Base-by-base conservation (phyloP, 306 rosid species). In the Arachis stenosperma region DNA sequence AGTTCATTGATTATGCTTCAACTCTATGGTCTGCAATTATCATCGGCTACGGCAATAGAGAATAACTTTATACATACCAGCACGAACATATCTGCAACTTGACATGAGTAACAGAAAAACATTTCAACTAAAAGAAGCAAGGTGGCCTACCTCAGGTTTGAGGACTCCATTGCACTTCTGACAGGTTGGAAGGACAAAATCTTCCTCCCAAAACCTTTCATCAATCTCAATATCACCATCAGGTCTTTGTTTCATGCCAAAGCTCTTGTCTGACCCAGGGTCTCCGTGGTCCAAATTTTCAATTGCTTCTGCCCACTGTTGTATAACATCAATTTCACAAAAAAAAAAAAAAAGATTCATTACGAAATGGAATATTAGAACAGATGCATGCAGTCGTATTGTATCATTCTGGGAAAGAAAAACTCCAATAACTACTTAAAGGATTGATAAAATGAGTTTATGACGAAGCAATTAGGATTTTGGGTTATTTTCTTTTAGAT, bases 211-310 rank as follows among this genome's bases (percentile, higher is more conserved):
- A 81, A 87, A 93, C 47, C 36, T 89, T 85, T 88, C 96, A 82
- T 93, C 98, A 67, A 90, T 93, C 84, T 93, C 98, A 48, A 93
- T 87, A 83, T 90, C 98, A 76, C 98, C 97, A 77, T 93, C 98
- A 44, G 98, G 98, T 75, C 98, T 90, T 84, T 89, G 97, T 84
- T 86, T 90, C 98, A 93, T 90, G 82, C 98, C 98, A 85, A 90
- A 87, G 78, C 92, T 93, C 79, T 86, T 87, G 33, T 87, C 93
- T 61, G 97, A 93, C 59, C 97, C 97, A 67, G 96, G 84, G 63
- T 69, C 79, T 13, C 90, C 88, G 75, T 33, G 80, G 71, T 86
- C 96, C 88, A 93, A 86, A 61, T 82, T 83, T 54, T 90, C 96
- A 53, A 93, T 93, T 30, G 97, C 98, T 7, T 83, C 91, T 69